Evolutionary conservation across 2,329 filamentous ascomycete genomes (phyloP), one percentile per base, ranked within the genome.

Genomic region (Aspergillus clavatus): DNA sequence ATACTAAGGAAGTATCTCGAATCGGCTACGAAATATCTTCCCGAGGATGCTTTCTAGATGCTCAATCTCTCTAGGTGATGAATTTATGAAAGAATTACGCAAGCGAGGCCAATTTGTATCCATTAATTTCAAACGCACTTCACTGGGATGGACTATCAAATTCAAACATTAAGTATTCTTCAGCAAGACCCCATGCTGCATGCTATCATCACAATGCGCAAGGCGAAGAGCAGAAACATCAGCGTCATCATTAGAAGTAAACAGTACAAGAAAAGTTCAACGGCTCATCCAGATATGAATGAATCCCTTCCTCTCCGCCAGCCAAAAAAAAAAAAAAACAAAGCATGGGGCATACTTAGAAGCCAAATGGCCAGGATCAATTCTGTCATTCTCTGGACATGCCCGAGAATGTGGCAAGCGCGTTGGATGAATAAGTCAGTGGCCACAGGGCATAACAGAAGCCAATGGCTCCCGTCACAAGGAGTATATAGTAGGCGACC

Each of bases 391-490:
- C 29, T 35, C 41, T 37, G 23, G 45, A 36, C 12, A 28, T 35
- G 11, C 24, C 46, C 4, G 55, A 43, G 42, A 71, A 70, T 1
- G 58, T 57, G 18, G 61, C 62, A 49, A 73, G 48, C 3, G 62
- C 68, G 47, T 62, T 51, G 7, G 58, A 49, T 6, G 69, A 72
- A 57, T 83, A 75, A 1, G 90, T 95, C 67, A 93, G 71, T 1
- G 76, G 70, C 74, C 86, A 91, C 39, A 97, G 61, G 40, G 79
- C 74, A 55, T 67, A 76, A 66, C 82, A 89, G 74, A 93, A 98
- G 2, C 76, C 73, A 36, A 81, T 66, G 1, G 85, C 82, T 1
- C 93, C 93, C 0, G 68, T 74, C 1, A 93, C 71, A 2, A 97
- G 75, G 36, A 96, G 67, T 2, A 78, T 46, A 63, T 97, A 97